Conservation (phyloP, 2,329 filamentous ascomycete species). For the Stemphylium beticola region DNA sequence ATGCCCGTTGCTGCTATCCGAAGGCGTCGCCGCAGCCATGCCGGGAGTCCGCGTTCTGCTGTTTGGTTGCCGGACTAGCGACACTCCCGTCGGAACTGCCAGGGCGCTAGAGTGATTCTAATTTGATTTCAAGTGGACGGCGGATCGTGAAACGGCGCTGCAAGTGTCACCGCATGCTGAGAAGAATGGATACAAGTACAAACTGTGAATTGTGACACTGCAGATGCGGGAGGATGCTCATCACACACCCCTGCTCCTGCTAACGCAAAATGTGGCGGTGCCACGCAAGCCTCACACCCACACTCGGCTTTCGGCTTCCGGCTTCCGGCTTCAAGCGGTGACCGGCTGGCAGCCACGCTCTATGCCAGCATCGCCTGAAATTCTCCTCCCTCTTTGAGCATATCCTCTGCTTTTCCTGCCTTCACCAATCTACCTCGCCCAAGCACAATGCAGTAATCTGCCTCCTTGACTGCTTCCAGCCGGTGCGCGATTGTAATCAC, state of each 20-base stretch:
- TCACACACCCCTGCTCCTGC: constrained; percentile 22
- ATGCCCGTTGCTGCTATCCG: constrained; percentile 33
- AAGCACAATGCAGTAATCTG: constrained; percentile 62
- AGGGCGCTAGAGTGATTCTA: background rate
- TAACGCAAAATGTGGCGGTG: constrained; percentile 20
- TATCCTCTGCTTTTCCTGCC: constrained; percentile 42
- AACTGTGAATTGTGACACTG: constrained; percentile 7
- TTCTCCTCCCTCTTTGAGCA: constrained; percentile 44
- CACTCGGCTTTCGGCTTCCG: too few relatives aligned
- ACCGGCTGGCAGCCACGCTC: background rate
- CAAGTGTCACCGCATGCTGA: constrained; percentile 22
- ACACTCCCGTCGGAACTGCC: constrained; percentile 5
- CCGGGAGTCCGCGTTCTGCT: constrained; percentile 28
- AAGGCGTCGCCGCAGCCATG: constrained; percentile 33
- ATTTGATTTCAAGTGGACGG: background rate
- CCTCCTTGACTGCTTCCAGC: constrained; percentile 65
- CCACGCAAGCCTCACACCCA: constrained; percentile 15
- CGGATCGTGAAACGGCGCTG: background rate
- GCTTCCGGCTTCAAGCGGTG: too few relatives aligned
- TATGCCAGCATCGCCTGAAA: constrained; percentile 44
- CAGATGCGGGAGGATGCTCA: constrained; percentile 24
- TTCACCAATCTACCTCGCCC: constrained; percentile 58
- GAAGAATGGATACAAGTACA: background rate
- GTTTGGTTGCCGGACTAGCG: constrained; percentile 2
- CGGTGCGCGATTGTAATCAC: constrained; percentile 72